Evolutionary conservation across 495 filamentous ascomycete genomes (phyloP), one percentile per base, ranked within the genome.

Genomic region (Podospora comata): DNA sequence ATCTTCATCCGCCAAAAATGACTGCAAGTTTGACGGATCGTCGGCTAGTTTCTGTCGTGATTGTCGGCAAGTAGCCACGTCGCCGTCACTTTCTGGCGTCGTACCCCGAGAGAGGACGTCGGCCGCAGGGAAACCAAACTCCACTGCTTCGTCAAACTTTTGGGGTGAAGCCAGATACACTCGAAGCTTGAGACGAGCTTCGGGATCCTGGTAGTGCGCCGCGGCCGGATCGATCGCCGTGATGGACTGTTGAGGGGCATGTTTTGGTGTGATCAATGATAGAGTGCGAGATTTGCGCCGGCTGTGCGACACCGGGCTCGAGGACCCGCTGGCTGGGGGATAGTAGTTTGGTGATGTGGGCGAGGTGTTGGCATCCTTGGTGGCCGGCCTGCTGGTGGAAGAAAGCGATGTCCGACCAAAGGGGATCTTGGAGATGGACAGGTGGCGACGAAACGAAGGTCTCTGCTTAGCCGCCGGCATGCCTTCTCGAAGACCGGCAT

Each of bases 61-160:
- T 23, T 73, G 75, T 58, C 61, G 74, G 62, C 76, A 75, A 27
- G 72, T 65, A 15, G 34, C 18, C 16, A 27, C 20, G 7, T 5
- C 60, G 7, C n/a, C 56, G 1, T 71, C 68, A 0, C 65, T 67
- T 56, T 44, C 55, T n/a, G 67, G 55, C 2, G 64, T 63, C n/a
- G 74, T 66, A 20, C 63, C 68, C 30, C 68, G 74, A 0, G 77
- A 74, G 27, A 79, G 67, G 2, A 74, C 73, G 53, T 84, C 79
- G 34, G 79, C 85, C 19, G 91, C 88, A 0, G 93, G 93, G 70
- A 97, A 97, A 4, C 94, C 94, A 79, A 95, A 97, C 74, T 95
- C 92, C 64, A 97, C 85, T 1, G 92, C 93, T 80, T 97, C 94
- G 73, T 98, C 95, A 68, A 97, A 97, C 75, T 96, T 97, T 70